Percentiles rank a stretch among this genome's conserved stretches.
Conservation (phyloP, 768 basidiomycete species). For the Pulveroboletus sp. region DNA sequence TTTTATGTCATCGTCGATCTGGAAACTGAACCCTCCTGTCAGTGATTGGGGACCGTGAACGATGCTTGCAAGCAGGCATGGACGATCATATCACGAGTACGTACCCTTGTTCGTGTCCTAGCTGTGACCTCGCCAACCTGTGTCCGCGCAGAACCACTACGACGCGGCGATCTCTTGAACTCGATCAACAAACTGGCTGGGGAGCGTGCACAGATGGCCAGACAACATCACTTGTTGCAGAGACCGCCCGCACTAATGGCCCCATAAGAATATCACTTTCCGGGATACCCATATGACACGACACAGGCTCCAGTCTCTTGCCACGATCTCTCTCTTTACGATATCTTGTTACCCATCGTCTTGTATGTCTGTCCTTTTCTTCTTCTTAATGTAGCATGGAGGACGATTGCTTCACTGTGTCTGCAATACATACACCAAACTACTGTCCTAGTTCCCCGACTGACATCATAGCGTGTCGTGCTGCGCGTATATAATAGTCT, state of each 20-base stretch:
- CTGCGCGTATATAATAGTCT: not conserved
- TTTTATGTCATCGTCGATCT: not conserved
- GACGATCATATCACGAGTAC: constrained; percentile 81
- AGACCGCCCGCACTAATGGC: constrained; percentile 32
- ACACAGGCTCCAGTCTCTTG: not conserved
- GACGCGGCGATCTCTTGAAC: constrained; percentile 75
- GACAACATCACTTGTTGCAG: constrained; percentile 31
- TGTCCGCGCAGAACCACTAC: constrained; percentile 58
- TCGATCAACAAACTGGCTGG: constrained; percentile 77
- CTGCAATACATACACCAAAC: not conserved
- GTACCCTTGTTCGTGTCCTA: constrained; percentile 24
- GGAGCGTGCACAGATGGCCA: constrained; percentile 44
- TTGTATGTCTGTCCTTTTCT: constrained; percentile 4
- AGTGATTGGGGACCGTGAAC: constrained; percentile 88
- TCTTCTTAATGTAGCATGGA: constrained; percentile 16
- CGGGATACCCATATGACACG: constrained; percentile 1
- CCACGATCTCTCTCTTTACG: constrained; percentile 3
- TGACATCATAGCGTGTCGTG: not conserved
- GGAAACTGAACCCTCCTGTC: constrained; percentile 9
- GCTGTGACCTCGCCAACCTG: not conserved
- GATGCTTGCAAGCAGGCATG: constrained; percentile 75
- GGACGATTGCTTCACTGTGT: not conserved
- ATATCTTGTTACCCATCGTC: constrained; percentile 11
- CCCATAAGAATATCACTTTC: constrained; percentile 9
- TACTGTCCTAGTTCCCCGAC: constrained; percentile 8